Conservation (phyloP, 2,329 filamentous ascomycete genomes). For the Cadophora sp. region DNA sequence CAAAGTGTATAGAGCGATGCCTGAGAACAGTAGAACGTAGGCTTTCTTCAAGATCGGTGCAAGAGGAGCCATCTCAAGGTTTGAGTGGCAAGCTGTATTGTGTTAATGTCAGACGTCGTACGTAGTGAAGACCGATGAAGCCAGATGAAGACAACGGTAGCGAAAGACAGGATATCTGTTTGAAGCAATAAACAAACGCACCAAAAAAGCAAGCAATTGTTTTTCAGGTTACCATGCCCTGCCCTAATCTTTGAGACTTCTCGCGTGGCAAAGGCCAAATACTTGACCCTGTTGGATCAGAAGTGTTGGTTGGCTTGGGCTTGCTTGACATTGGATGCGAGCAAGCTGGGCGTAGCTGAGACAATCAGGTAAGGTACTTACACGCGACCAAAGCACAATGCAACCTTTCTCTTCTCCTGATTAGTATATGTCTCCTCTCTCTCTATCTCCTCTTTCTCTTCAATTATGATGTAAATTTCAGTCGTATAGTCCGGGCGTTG, state of each 20-base stretch:
- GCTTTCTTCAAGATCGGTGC: slow-evolving; percentile 54
- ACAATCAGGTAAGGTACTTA: not conserved
- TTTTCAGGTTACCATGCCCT: not conserved
- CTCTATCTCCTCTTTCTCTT: not conserved
- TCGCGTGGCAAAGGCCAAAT: not conserved
- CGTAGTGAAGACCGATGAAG: no score
- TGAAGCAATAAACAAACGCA: no score
- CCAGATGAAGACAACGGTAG: no score
- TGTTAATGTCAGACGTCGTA: slow-evolving; percentile 20
- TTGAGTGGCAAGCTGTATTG: not conserved
- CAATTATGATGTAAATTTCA: not conserved
- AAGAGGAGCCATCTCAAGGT: slow-evolving; percentile 41
- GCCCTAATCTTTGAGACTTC: slow-evolving; percentile 2
- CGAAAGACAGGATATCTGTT: no score
- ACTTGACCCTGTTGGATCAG: not conserved
- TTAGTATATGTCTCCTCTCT: not conserved
- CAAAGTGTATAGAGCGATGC: slow-evolving; percentile 69
- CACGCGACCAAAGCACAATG: slow-evolving; percentile 8
- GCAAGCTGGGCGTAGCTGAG: slow-evolving; percentile 1
- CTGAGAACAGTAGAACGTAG: slow-evolving; percentile 59
- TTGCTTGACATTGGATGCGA: not conserved
- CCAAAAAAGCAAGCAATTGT: not conserved
- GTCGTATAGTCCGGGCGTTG: not conserved
- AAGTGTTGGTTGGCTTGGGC: not conserved
- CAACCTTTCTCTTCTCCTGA: not conserved